A percentile compares a stretch with the other conserved stretches of the same genome.
Evolutionary conservation across 2,329 filamentous ascomycete species (phyloP).

Genomic region (Pezicula carpinea): DNA sequence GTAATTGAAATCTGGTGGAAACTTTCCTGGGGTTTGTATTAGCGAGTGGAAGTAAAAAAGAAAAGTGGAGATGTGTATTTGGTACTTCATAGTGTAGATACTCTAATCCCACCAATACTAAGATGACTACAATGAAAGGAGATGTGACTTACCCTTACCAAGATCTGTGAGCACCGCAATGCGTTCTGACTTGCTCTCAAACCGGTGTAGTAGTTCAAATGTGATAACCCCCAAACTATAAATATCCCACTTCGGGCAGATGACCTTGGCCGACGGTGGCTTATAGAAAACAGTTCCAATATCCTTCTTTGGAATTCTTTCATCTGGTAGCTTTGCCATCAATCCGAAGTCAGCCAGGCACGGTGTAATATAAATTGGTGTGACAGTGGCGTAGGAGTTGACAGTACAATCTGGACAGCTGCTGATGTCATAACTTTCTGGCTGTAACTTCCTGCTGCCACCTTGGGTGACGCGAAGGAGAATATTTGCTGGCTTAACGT

Average conservation of each 20-base stretch:
- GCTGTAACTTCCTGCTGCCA: conserved; percentile 9
- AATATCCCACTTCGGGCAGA: conserved; percentile 52
- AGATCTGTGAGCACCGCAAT: conserved; percentile 36
- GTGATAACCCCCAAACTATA: conserved; percentile 58
- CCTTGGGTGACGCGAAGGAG: conserved; percentile 49
- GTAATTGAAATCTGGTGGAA: conserved; percentile 17
- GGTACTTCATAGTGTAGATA: no score
- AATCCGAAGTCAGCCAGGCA: conserved; percentile 67
- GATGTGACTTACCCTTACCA: conserved; percentile 11
- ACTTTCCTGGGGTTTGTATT: not conserved
- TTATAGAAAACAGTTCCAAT: conserved; percentile 61
- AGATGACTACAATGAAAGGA: no score
- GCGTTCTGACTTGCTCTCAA: conserved; percentile 46
- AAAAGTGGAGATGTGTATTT: no score
- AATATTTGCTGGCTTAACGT: conserved; percentile 65
- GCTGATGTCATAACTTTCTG: conserved; percentile 34
- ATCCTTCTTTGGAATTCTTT: conserved; percentile 22
- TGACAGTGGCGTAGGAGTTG: conserved; percentile 17
- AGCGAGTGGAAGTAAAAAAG: no score
- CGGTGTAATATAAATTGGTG: conserved; percentile 44
- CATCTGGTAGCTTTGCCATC: conserved; percentile 48
- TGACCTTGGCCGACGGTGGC: conserved; percentile 34
- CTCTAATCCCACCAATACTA: no score
- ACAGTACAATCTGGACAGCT: conserved; percentile 32
- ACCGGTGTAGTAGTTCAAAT: conserved; percentile 55